These are phyloP conservation scores for Aspergillus quadrilineatus DNA, from an alignment of 2,329 filamentous ascomycete species.

Conservation along the genomic window DNA sequence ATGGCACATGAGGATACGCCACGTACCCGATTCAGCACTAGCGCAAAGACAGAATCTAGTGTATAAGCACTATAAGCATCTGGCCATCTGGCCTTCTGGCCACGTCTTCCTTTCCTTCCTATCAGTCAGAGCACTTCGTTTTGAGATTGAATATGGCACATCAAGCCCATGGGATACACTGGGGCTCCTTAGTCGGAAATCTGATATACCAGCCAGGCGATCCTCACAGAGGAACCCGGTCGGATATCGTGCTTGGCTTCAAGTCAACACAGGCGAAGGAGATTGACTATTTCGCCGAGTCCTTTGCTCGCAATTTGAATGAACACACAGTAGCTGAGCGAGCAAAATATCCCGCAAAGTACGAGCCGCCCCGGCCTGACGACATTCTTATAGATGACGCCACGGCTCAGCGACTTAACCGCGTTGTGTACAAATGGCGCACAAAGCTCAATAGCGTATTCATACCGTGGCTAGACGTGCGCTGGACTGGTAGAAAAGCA, in stretches of 20 bases:
- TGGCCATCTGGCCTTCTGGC: no score
- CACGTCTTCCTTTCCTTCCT: no score
- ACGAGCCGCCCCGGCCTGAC: neutral
- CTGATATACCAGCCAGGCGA: conserved; percentile 1
- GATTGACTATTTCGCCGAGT: conserved; percentile 11
- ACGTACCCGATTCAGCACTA: no score
- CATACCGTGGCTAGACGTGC: no score
- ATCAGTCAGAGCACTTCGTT: no score
- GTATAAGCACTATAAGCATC: no score
- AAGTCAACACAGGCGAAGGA: conserved; percentile 14
- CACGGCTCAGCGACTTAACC: conserved; percentile 7
- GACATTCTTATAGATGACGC: conserved; percentile 11
- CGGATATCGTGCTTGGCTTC: conserved; percentile 6
- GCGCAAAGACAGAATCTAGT: no score
- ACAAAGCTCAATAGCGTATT: neutral
- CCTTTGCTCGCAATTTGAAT: conserved; percentile 9
- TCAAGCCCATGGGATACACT: conserved; percentile 16
- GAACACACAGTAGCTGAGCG: conserved; percentile 15
- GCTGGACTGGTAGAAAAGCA: no score
- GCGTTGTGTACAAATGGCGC: conserved; percentile 12
- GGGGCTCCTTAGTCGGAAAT: conserved; percentile 10
- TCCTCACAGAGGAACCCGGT: neutral
- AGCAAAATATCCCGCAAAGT: conserved; percentile 9
- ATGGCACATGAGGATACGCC: no score
- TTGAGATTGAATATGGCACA: conserved; percentile 13